Percentiles rank a stretch among this genome's conserved stretches.
Conservation (phyloP, 768 basidiomycete genomes). For the Fomitopsis pulvina region DNA sequence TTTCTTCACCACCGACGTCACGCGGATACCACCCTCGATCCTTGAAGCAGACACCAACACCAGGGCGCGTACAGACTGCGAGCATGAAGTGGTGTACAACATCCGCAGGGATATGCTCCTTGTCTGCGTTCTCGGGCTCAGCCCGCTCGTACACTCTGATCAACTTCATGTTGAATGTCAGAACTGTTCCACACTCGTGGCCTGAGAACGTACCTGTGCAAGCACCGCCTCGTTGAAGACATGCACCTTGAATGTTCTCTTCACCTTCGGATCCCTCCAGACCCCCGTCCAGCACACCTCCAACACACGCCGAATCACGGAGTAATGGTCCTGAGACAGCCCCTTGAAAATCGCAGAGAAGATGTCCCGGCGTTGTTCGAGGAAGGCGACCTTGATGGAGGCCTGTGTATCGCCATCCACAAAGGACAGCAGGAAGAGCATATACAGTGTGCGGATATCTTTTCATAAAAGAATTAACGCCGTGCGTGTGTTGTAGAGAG, state of each 20-base stretch:
- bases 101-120: conserved; percentile 63
- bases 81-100: conserved; percentile 84
- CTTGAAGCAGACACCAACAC: conserved; percentile 79
- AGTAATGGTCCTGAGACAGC: conserved; percentile 57
- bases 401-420: conserved; percentile 41
- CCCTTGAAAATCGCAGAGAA: conserved; percentile 73
- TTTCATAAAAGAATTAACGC: neutral
- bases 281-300: conserved; percentile 73
- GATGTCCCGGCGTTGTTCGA: conserved; percentile 63
- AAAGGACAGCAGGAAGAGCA: conserved; percentile 71
- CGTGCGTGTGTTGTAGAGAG: neutral
- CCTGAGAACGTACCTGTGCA: conserved; percentile 41
- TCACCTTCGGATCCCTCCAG: conserved; percentile 70
- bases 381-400: conserved; percentile 53
- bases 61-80: conserved; percentile 75
- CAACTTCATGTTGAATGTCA: conserved; percentile 37
- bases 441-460: conserved; percentile 79
- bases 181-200: neutral
- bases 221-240: conserved; percentile 65
- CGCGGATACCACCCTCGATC: conserved; percentile 91
- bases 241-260: conserved; percentile 61
- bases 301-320: conserved; percentile 54
- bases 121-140: conserved; percentile 38
- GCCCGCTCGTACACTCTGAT: conserved; percentile 67
- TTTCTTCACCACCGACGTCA: conserved; percentile 36